Percentiles rank a stretch among this genome's conserved stretches.
Evolutionary conservation across 805 yeast genomes (phyloP).

Genomic region (Lipomyces oligophaga): DNA sequence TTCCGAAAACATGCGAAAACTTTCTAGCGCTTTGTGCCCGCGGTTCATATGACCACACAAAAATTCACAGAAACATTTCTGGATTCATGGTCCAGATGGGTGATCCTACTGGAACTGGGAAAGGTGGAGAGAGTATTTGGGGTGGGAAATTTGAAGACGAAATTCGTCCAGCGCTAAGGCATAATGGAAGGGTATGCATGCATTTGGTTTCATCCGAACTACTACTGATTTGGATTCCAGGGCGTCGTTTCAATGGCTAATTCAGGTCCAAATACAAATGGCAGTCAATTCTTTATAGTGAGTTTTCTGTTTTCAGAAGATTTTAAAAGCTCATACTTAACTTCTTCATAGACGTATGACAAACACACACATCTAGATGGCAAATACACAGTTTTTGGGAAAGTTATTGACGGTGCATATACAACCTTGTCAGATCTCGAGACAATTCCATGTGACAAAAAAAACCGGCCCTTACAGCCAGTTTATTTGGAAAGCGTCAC

Average conservation of each 20-base stretch:
- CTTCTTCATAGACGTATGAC: slow-evolving; percentile 30
- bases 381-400: slow-evolving; percentile 33
- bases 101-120: slow-evolving; percentile 36
- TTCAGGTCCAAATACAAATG: slow-evolving; percentile 54
- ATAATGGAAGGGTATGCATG: slow-evolving; percentile 23
- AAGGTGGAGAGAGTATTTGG: slow-evolving; percentile 36
- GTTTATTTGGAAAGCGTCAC: slow-evolving; percentile 36
- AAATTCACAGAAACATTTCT: slow-evolving; percentile 40
- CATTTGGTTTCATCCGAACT: background rate
- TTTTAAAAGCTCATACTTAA: background rate
- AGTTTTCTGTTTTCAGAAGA: slow-evolving; percentile 13
- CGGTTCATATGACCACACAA: slow-evolving; percentile 40
- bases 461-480: slow-evolving; percentile 39
- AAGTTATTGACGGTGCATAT: slow-evolving; percentile 33
- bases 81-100: slow-evolving; percentile 53
- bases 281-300: slow-evolving; percentile 50
- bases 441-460: slow-evolving; percentile 36
- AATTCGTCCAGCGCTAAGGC: slow-evolving; percentile 29
- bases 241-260: slow-evolving; percentile 50
- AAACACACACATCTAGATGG: slow-evolving; percentile 33
- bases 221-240: slow-evolving; percentile 18
- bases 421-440: slow-evolving; percentile 35
- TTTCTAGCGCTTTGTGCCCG: slow-evolving; percentile 47
- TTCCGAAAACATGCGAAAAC: slow-evolving; percentile 44
- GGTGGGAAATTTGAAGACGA: slow-evolving; percentile 35